Evolutionary conservation across 192 early-diverging fungal genomes (phyloP), one percentile per base, ranked within the genome.

Genomic region (Entrophospora sp.): DNA sequence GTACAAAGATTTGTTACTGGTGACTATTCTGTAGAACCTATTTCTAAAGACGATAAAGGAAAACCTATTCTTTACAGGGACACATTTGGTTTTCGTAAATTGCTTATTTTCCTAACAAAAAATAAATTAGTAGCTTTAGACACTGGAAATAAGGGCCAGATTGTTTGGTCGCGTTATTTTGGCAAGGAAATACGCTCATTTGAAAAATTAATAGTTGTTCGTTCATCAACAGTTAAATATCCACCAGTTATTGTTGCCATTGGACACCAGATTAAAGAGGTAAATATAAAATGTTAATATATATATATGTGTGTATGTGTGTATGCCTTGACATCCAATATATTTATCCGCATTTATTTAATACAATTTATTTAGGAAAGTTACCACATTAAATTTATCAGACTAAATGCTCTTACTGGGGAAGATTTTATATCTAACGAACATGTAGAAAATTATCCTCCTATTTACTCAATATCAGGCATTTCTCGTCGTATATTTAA

Each of bases 91-190:
- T 81, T 96, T 62, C 86, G 91, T 61, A 95, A 97, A 73, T 76
- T 97, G n/a, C 72, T 91, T 20, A 71, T 99, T 12, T 88, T 93
- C 69, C 85, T 80, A 7, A 83, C 93, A 16, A 55, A 73, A 3
- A 90, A 81, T 2, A 91, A 92, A 53, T 49, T 98, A 12, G 75
- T 91, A 30, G 94, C 91, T 5, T 75, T 95, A 20, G 88, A 94
- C 66, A 90, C 94, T 37, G 80, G 75, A 52, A 83, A 72, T 46
- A 76, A 81, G 43, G 94, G 94, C 3, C 69, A 81, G 25, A 81
- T 85, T 53, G 76, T 91, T 7, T 99, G 97, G 97, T 82, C 85
- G 35, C 77, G 72, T 44, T 74, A 70, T 63, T 73, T 66, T 73
- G 71, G 60, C 43, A 70, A 73, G 65, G 70, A 66, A 1, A 53